Evolutionary conservation across 2,329 filamentous ascomycete genomes (phyloP).

Genomic region (Sarocladiaceae sp.): DNA sequence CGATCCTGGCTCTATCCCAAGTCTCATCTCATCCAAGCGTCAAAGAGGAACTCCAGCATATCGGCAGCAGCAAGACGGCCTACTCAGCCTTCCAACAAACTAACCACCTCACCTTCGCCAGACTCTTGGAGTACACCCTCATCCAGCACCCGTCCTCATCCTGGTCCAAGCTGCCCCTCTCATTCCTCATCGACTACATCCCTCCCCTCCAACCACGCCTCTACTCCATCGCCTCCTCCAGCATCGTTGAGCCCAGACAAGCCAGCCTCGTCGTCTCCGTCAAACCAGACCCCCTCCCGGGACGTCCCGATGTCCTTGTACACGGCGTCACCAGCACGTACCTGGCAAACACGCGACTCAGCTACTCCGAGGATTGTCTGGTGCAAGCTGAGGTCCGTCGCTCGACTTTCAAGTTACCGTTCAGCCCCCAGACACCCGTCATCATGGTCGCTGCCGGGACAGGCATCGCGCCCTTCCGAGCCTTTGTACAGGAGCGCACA

Average conservation of each 20-base stretch:
- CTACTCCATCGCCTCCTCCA: conserved; percentile 56
- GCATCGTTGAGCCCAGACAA: conserved; percentile 21
- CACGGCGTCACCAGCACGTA: too few species aligned
- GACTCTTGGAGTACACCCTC: too few species aligned
- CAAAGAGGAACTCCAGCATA: too few species aligned
- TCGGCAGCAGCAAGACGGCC: too few species aligned
- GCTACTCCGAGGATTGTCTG: too few species aligned
- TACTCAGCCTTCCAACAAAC: too few species aligned
- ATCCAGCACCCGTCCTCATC: too few species aligned
- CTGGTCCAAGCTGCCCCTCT: conserved; percentile 36
- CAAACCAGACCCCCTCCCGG: conserved; percentile 14
- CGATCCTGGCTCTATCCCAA: conserved; percentile 42
- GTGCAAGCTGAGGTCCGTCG: conserved; percentile 26
- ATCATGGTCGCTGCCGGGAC: conserved; percentile 44
- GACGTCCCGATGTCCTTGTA: too few species aligned
- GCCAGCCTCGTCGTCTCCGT: conserved; percentile 18
- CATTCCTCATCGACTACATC: conserved; percentile 50
- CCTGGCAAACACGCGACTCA: too few species aligned
- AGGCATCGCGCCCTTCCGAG: conserved; percentile 33
- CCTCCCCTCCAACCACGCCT: conserved; percentile 45
- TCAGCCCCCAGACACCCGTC: conserved; percentile 33
- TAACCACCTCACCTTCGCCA: too few species aligned
- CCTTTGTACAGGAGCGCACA: conserved; percentile 13
- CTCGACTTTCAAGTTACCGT: conserved; percentile 37
- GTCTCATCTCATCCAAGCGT: conserved; percentile 27